Percentiles rank a stretch among this genome's conserved stretches.
Conservation (phyloP, 2,329 filamentous ascomycete species). For the Aspergillus quadrilineatus region DNA sequence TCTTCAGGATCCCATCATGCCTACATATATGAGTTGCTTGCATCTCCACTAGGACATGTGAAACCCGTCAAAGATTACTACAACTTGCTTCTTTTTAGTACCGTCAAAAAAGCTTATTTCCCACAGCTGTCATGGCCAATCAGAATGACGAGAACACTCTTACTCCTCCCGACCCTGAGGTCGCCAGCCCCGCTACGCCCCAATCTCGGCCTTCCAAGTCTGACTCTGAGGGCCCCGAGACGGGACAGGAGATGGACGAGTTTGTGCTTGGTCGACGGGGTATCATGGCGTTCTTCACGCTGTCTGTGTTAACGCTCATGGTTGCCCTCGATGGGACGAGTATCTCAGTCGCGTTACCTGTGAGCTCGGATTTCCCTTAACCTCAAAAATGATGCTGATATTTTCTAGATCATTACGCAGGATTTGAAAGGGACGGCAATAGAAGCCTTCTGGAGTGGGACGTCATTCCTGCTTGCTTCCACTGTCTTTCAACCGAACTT, state of each 20-base stretch:
- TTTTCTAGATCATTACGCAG: constrained; percentile 47
- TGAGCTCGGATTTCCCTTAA: background rate
- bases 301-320: constrained; percentile 14
- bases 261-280: constrained; percentile 12
- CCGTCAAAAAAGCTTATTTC: no score
- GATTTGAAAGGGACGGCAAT: constrained; percentile 55
- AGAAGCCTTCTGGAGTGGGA: constrained; percentile 70
- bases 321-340: constrained; percentile 16
- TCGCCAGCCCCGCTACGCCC: background rate
- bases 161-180: background rate
- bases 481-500: constrained; percentile 54
- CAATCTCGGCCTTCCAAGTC: background rate
- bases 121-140: background rate
- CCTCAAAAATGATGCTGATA: background rate
- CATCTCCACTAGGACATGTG: no score
- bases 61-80: no score
- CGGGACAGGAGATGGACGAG: constrained; percentile 1
- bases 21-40: no score
- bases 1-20: no score
- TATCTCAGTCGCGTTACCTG: constrained; percentile 15
- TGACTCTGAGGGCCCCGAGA: background rate
- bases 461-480: constrained; percentile 64
- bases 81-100: no score
- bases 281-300: constrained; percentile 5
- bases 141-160: background rate